Conservation (phyloP, 1,139 yeast species). For the Candida sanyaensis region DNA sequence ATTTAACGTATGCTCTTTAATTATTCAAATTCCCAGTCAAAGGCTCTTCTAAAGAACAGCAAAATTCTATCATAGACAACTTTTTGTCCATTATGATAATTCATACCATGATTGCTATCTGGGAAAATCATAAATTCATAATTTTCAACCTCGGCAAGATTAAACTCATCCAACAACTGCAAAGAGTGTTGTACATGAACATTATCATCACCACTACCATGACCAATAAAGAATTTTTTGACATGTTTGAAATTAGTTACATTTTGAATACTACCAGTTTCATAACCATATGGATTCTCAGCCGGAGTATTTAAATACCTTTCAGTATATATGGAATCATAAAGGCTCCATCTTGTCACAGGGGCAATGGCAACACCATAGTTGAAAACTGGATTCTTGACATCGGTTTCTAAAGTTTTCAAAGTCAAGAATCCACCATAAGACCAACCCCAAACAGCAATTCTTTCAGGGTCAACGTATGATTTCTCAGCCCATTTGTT, state of each 20-base stretch:
- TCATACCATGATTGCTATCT: slow-evolving; percentile 73
- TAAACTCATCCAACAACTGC: slow-evolving; percentile 62
- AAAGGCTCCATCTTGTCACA: slow-evolving; percentile 74
- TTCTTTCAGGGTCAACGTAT: slow-evolving; percentile 58
- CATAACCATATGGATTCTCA: slow-evolving; percentile 59
- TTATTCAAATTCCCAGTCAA: slow-evolving; percentile 15
- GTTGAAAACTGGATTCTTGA: slow-evolving; percentile 55
- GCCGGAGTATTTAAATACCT: slow-evolving; percentile 74
- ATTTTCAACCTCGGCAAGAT: slow-evolving; percentile 61
- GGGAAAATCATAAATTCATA: slow-evolving; percentile 78
- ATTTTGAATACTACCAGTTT: slow-evolving; percentile 52
- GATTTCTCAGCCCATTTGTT: slow-evolving; percentile 52
- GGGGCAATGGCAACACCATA: slow-evolving; percentile 82
- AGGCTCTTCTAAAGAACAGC: slow-evolving; percentile 16
- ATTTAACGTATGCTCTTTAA: background rate
- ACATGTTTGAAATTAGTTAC: slow-evolving; percentile 48
- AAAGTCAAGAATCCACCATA: slow-evolving; percentile 80
- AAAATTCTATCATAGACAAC: slow-evolving; percentile 68
- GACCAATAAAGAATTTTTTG: slow-evolving; percentile 69
- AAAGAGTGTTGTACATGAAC: slow-evolving; percentile 77
- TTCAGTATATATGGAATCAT: slow-evolving; percentile 79
- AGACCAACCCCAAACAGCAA: slow-evolving; percentile 85
- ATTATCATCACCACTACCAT: slow-evolving; percentile 83
- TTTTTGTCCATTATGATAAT: slow-evolving; percentile 67
- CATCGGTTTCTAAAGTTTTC: slow-evolving; percentile 70